phyloP scores from a whole-genome alignment of 2,329 filamentous ascomycete genomes.

The Fusarium sp. region DNA sequence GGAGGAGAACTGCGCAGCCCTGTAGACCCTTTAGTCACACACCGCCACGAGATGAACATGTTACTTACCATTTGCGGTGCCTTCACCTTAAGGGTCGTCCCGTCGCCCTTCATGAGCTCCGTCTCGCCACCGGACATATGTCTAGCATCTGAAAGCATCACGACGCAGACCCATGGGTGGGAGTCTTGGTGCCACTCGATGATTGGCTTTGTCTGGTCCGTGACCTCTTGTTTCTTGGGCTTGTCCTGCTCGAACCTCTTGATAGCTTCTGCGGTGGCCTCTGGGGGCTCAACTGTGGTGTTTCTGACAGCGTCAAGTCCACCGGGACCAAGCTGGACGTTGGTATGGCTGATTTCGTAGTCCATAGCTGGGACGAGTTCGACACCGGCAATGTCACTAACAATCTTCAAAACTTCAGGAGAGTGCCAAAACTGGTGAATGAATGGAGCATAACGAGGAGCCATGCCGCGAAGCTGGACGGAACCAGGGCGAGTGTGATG shows the following conservation, averaged over 20 bases:
- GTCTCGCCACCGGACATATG: slow-evolving; percentile 58
- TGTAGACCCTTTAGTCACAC: slow-evolving; percentile 1
- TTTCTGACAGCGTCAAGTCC: slow-evolving; percentile 37
- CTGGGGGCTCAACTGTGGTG: slow-evolving; percentile 45
- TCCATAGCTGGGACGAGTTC: slow-evolving; percentile 68
- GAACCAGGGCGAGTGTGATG: slow-evolving; percentile 43
- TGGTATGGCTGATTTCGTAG: slow-evolving; percentile 70
- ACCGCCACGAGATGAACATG: not conserved
- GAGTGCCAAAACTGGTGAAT: slow-evolving; percentile 62
- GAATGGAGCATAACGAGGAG: slow-evolving; percentile 47
- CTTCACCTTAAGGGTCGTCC: slow-evolving; percentile 40
- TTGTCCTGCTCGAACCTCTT: slow-evolving; percentile 22
- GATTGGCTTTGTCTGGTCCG: slow-evolving; percentile 34
- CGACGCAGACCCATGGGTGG: slow-evolving; percentile 63
- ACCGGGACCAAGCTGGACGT: slow-evolving; percentile 52
- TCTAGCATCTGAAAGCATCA: slow-evolving; percentile 62
- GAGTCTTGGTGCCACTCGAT: slow-evolving; percentile 62
- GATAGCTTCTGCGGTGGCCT: slow-evolving; percentile 38
- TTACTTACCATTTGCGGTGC: slow-evolving; percentile 39
- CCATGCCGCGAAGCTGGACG: slow-evolving; percentile 47
- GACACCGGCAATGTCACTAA: slow-evolving; percentile 68
- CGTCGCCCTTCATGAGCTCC: slow-evolving; percentile 41
- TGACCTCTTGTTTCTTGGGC: slow-evolving; percentile 19
- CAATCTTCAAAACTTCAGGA: slow-evolving; percentile 63
- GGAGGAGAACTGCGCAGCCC: slow-evolving; percentile 58